Base-by-base conservation (phyloP, 257 asterid genomes). In the Dorcoceras hygrometricum region DNA sequence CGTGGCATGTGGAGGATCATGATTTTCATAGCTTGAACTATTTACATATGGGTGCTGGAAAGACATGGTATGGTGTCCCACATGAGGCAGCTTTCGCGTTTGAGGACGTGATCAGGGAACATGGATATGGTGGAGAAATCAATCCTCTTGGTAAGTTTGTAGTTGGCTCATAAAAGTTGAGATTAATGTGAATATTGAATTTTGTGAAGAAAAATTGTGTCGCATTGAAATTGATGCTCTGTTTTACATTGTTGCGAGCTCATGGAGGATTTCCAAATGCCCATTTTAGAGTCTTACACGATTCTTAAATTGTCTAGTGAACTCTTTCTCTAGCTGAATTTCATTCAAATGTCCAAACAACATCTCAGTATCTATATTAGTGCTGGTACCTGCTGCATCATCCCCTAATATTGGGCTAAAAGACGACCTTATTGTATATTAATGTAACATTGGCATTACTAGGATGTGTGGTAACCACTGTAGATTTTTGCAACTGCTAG, bases 1-100 rank as follows among this genome's bases (percentile, higher is more conserved):
- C 99, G 74, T 94, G 99, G 99, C 99, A 94, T 69, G 99, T 90
- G 36, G 99, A 94, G 81, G 99, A 94, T 86, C 99, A 94, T 79
- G 99, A 94, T 74, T 83, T 94, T 83, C 99, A 94, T 75, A 94
- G 99, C 83, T 83, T 94, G 93, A 94, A 94, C 82, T 94, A 88
- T 82, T 59, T 88, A 66, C 99, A 94, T 48, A 76, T 76, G 76
- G 99, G 99, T 59, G 85, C 98, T 0, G 90, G 93, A 48, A 94
- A 94, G 80, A 94, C 99, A 0, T 94, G 99, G 99, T 94, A 94
- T 58, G 99, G 99, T 36, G 99, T 94, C 67, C 99, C 99, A 0
- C 76, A 82, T 57, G 99, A 84, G 75, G 97, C 99, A 0, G 96
- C 99, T 34, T 86, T 87, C 19, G 99, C 99, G 0, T 94, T 90